Conservation (phyloP, 1,284 basidiomycete genomes). For the Athelia psychrophila region DNA sequence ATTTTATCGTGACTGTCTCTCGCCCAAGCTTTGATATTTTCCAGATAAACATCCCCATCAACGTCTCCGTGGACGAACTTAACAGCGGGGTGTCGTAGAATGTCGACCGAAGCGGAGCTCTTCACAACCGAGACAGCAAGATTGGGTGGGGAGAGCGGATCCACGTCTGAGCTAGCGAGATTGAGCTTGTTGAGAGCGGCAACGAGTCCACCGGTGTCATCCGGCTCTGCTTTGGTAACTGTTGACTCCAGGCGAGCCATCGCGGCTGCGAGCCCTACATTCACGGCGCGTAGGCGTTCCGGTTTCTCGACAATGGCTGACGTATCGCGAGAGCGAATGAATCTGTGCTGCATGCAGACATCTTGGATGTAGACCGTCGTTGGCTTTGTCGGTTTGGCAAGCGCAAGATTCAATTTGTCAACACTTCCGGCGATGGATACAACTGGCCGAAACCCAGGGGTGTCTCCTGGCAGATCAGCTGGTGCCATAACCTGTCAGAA, state of each 20-base stretch:
- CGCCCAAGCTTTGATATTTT: conserved; percentile 60
- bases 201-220: conserved; percentile 31
- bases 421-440: background rate
- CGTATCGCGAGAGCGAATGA: conserved; percentile 71
- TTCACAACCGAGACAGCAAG: conserved; percentile 43
- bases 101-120: conserved; percentile 50
- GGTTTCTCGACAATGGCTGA: conserved; percentile 86
- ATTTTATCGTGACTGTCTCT: conserved; percentile 68
- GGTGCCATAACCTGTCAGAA: no score
- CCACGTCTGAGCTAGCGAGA: conserved; percentile 26
- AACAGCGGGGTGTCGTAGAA: conserved; percentile 62
- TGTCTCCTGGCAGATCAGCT: no score
- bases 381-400: background rate
- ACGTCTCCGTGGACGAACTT: conserved; percentile 75
- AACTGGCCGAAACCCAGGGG: background rate
- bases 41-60: conserved; percentile 64
- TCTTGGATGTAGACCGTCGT: conserved; percentile 52
- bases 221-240: conserved; percentile 1
- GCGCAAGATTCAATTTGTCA: background rate
- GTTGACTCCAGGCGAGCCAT: conserved; percentile 65
- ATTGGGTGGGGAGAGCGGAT: background rate
- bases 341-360: conserved; percentile 71
- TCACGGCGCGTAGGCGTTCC: conserved; percentile 82
- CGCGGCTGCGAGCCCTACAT: conserved; percentile 76
- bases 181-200: conserved; percentile 53